Conservation (phyloP, 1,284 basidiomycete genomes). For the Singerocomus inundabilis region DNA sequence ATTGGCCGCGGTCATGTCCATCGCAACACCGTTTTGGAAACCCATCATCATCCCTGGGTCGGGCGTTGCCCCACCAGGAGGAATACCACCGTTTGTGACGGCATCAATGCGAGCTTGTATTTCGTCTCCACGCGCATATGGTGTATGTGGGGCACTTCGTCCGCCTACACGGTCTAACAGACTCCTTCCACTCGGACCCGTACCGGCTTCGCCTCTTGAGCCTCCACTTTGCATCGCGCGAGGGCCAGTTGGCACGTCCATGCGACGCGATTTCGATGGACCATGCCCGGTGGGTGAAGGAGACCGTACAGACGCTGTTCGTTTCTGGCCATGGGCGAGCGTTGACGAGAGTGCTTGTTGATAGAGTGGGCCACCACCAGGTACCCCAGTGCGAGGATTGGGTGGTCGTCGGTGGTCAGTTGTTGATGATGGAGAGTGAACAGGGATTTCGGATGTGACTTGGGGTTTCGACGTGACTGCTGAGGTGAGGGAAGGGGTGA, state of each 20-base stretch:
- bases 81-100: slow-evolving; percentile 52
- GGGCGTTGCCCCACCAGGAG: slow-evolving; percentile 42
- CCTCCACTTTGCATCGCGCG: slow-evolving; percentile 71
- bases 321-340: slow-evolving; percentile 63
- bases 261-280: slow-evolving; percentile 66
- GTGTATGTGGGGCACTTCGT: slow-evolving; percentile 33
- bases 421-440: slow-evolving; percentile 27
- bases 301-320: slow-evolving; percentile 67
- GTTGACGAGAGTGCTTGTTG: slow-evolving; percentile 70
- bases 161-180: slow-evolving; percentile 73
- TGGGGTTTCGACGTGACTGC: slow-evolving; percentile 15
- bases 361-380: slow-evolving; percentile 45
- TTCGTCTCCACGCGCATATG: slow-evolving; percentile 51
- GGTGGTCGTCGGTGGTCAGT: slow-evolving; percentile 43
- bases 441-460: slow-evolving; percentile 24
- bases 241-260: slow-evolving; percentile 74
- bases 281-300: slow-evolving; percentile 62
- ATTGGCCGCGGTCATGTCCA: slow-evolving; percentile 58
- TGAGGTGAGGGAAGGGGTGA: slow-evolving; percentile 34
- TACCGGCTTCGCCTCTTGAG: slow-evolving; percentile 20
- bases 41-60: slow-evolving; percentile 61
- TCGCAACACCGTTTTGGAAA: slow-evolving; percentile 47
- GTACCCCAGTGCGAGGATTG: slow-evolving; percentile 39
- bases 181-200: slow-evolving; percentile 47
- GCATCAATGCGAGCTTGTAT: slow-evolving; percentile 77